Base-by-base conservation (phyloP, 1,139 yeast species). In the Pichiaceae sp. region DNA sequence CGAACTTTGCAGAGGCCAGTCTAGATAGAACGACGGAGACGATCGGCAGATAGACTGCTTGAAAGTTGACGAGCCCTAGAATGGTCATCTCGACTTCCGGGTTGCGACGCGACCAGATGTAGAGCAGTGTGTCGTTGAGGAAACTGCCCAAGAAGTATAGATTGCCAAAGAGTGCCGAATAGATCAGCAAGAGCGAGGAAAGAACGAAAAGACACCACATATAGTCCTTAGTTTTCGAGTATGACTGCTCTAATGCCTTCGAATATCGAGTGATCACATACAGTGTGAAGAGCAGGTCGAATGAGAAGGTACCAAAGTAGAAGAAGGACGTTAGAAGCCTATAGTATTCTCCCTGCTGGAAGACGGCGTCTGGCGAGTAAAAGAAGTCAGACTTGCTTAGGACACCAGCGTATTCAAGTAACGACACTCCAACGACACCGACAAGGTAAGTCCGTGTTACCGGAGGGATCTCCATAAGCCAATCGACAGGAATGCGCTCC, bases 41-140 rank as follows among this genome's bases (percentile, higher is more conserved):
- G 61, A 64, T 62, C 8, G 74, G 73, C 32, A 67, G 40, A 47
- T 67, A 66, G 12, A 68, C 60, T 1, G 71, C 68, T 8, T 56
- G 50, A 38, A 67, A 55, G 18, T 50, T 59, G 37, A 66, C 47
- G 15, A 67, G 40, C 7, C 71, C 69, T 41, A 67, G 46, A 19
- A 66, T 47, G 2, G 63, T 52, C 19, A 68, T 47, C 28, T 58
- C 58, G 18, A 59, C 55, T 21, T 57, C 58, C 3, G 70, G 66
- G 41, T 68, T 61, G 18, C 68, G 59, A 19, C 71, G 60, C 0
- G 72, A 57, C 70, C 74, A 68, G 27, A 70, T 50, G 45, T 66
- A 71, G 3, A 64, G 45, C 35, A 70, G 40, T 3, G 64, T 54
- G 34, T 63, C 60, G 18, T 62, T 50, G 27, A 71, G 50, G 21